Conservation (phyloP, 2,329 filamentous ascomycete species). For the Colletotrichum aenigma region DNA sequence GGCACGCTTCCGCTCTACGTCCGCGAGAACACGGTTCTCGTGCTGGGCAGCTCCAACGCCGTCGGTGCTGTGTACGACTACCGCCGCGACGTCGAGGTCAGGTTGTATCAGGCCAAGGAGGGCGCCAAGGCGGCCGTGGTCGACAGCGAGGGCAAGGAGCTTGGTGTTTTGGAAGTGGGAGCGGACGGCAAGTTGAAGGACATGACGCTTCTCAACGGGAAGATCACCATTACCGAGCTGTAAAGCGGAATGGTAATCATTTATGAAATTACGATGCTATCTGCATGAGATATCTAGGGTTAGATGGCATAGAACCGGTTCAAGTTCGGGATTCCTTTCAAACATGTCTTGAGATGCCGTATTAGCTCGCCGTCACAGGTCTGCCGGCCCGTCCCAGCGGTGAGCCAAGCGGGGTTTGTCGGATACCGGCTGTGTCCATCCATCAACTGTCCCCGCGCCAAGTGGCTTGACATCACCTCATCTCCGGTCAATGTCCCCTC, state of each 20-base stretch:
- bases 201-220: conserved; percentile 42
- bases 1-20: conserved; percentile 63
- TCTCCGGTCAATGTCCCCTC: not conserved
- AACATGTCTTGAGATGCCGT: not conserved
- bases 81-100: conserved; percentile 49
- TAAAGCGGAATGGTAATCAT: not conserved
- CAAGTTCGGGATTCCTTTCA: not conserved
- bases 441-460: not conserved
- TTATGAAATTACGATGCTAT: conserved; percentile 6
- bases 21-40: conserved; percentile 55
- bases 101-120: conserved; percentile 44
- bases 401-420: not conserved
- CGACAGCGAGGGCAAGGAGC: conserved; percentile 42
- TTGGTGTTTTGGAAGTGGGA: conserved; percentile 45
- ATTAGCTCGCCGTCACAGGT: not conserved
- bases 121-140: conserved; percentile 48
- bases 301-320: conserved; percentile 12
- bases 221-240: conserved; percentile 14
- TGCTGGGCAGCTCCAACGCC: conserved; percentile 45
- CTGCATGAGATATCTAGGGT: not conserved
- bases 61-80: conserved; percentile 53
- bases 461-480: not conserved
- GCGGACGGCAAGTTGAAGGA: conserved; percentile 43
- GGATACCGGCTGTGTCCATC: conserved; percentile 3
- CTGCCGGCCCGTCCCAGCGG: not conserved